Conservation (phyloP, 1,139 yeast species). For the Lodderomyces metapsilosis region DNA sequence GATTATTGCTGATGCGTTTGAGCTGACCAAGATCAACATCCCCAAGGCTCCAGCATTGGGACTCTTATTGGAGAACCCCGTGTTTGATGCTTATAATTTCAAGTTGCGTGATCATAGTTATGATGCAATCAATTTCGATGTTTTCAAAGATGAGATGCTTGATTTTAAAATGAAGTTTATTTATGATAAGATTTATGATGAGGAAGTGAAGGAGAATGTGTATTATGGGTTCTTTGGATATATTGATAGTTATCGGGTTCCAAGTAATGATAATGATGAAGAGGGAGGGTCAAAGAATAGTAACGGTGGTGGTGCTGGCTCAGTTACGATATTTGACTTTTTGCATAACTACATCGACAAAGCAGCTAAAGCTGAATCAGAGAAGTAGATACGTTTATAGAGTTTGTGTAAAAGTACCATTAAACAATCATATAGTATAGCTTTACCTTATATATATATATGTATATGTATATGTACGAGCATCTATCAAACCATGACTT, state of each 20-base stretch:
- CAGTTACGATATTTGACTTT: constrained; percentile 63
- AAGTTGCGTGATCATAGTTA: constrained; percentile 71
- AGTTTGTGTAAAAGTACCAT: too few species aligned
- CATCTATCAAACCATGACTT: neutral
- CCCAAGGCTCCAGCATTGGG: constrained; percentile 99
- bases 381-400: neutral
- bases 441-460: neutral
- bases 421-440: neutral
- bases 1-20: constrained; percentile 78
- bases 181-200: constrained; percentile 87
- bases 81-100: constrained; percentile 80
- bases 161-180: constrained; percentile 84
- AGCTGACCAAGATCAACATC: constrained; percentile 71
- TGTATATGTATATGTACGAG: constrained; percentile 1
- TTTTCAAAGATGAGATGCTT: constrained; percentile 69
- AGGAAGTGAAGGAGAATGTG: constrained; percentile 83
- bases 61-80: constrained; percentile 84
- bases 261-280: constrained; percentile 2
- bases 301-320: constrained; percentile 21
- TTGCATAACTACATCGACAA: constrained; percentile 25
- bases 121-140: constrained; percentile 68
- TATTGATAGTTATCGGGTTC: constrained; percentile 66
- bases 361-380: constrained; percentile 2
- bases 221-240: constrained; percentile 88
- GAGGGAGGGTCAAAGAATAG: neutral